A percentile compares a stretch with the other conserved stretches of the same genome.
Evolutionary conservation across 106 monocot genomes (phyloP).

Genomic region (Apostasia ramifera): DNA sequence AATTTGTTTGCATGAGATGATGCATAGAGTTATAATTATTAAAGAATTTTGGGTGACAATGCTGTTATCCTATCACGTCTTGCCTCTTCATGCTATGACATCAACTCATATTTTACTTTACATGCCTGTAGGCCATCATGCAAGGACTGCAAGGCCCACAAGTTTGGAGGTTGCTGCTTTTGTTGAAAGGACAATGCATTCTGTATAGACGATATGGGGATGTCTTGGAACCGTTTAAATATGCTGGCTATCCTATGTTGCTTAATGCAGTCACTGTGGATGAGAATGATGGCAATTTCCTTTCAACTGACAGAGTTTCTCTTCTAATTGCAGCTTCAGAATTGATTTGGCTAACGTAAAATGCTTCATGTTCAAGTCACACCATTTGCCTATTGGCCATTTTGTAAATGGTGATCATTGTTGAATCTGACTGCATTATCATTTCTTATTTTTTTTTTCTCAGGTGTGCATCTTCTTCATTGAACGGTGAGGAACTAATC

Average conservation of each 20-base stretch:
- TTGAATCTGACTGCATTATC: constrained; percentile 2
- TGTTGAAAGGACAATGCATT: constrained; percentile 90
- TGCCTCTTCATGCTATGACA: not conserved
- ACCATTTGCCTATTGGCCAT: not conserved
- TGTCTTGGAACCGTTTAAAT: constrained; percentile 98
- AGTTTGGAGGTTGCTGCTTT: constrained; percentile 86
- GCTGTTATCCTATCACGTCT: not conserved
- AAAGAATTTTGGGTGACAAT: no score
- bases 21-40: no score
- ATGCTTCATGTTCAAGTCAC: constrained; percentile 6
- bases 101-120: not conserved
- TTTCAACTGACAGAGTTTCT: constrained; percentile 86
- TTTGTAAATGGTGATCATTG: not conserved
- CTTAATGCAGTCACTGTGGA: constrained; percentile 94
- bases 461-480: constrained; percentile 91
- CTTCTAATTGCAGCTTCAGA: constrained; percentile 96
- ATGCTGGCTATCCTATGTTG: constrained; percentile 99
- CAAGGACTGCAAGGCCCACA: constrained; percentile 99
- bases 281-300: constrained; percentile 87
- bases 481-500: constrained; percentile 97
- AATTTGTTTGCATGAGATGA: no score
- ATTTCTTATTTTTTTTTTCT: constrained; percentile 5
- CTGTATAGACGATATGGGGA: constrained; percentile 88
- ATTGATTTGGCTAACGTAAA: constrained; percentile 94
- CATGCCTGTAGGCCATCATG: constrained; percentile 74